Conservation (phyloP, 2,329 filamentous ascomycete genomes). For the Phyllosticta citrichinensis region DNA sequence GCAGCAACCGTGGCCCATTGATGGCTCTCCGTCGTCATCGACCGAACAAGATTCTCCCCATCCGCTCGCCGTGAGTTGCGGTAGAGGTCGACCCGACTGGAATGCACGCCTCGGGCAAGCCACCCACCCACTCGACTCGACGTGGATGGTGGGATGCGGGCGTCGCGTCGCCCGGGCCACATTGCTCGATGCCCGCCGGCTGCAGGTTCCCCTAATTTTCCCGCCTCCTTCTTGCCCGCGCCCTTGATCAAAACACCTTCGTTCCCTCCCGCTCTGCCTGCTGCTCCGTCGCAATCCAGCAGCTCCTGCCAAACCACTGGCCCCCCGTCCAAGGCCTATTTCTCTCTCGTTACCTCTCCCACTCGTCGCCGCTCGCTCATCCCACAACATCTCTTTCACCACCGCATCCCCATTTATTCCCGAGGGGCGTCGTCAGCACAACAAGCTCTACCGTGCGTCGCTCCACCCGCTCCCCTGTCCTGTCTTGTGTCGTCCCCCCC, state of each 20-base stretch:
- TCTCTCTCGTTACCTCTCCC: constrained; percentile 28
- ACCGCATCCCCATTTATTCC: constrained; percentile 20
- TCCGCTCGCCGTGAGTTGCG: no score
- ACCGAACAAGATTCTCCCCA: no score
- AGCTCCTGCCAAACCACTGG: constrained; percentile 10
- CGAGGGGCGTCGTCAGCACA: constrained; percentile 21
- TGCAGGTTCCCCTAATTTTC: constrained; percentile 11
- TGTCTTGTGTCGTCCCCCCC: not conserved
- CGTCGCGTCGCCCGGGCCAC: not conserved
- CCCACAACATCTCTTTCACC: constrained; percentile 22
- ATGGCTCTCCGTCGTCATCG: no score
- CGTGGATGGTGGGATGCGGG: no score
- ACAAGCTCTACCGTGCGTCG: constrained; percentile 19
- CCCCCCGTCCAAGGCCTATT: constrained; percentile 16
- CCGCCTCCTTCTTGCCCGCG: constrained; percentile 5
- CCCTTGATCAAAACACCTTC: constrained; percentile 11
- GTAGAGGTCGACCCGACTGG: no score
- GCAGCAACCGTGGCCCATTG: no score
- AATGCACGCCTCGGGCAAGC: not conserved
- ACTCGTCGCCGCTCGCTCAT: constrained; percentile 25
- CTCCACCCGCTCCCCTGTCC: constrained; percentile 5
- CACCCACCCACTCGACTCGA: no score
- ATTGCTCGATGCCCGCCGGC: not conserved
- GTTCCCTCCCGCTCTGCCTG: constrained; percentile 11
- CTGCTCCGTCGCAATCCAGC: constrained; percentile 14